A percentile compares a stretch with the other conserved stretches of the same genome.
phyloP scores from a whole-genome alignment of 140 eudicot genomes.

The Bidens hawaiensis region DNA sequence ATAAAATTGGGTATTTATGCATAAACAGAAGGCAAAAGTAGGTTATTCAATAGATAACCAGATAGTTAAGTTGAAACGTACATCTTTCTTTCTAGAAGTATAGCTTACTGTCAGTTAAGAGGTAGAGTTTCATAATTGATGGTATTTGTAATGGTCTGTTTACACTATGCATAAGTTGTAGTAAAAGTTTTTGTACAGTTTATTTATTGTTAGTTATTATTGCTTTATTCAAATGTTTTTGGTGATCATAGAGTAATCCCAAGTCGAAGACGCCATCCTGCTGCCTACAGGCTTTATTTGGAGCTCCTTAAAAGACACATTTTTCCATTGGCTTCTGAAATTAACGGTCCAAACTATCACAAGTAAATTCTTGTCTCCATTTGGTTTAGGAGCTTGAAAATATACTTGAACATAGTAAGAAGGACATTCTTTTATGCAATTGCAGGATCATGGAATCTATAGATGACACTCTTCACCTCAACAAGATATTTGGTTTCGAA shows the following conservation, averaged over 20 bases:
- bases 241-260: slow-evolving; percentile 65
- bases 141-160: not conserved
- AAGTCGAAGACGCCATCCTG: slow-evolving; percentile 65
- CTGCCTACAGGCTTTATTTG: slow-evolving; percentile 83
- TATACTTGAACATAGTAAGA: slow-evolving; percentile 1
- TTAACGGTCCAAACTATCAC: slow-evolving; percentile 60
- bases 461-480: slow-evolving; percentile 52
- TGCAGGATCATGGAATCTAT: slow-evolving; percentile 92
- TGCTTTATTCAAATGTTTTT: not conserved
- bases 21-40: slow-evolving; percentile 1
- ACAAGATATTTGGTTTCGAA: slow-evolving; percentile 52
- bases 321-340: slow-evolving; percentile 59
- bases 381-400: not conserved
- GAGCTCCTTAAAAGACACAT: slow-evolving; percentile 80
- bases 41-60: not conserved
- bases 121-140: slow-evolving; percentile 10
- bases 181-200: not conserved
- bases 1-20: not conserved
- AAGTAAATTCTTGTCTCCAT: slow-evolving; percentile 42
- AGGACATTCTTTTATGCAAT: slow-evolving; percentile 10
- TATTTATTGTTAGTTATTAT: not conserved
- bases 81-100: not conserved
- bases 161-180: not conserved
- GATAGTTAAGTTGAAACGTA: not conserved
- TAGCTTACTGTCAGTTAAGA: slow-evolving; percentile 2